A percentile compares a stretch with the other conserved stretches of the same genome.
These are phyloP conservation scores for Nakaseomyces bracarensis DNA, from an alignment of 1,139 yeast genomes.

Conservation along the genomic window DNA sequence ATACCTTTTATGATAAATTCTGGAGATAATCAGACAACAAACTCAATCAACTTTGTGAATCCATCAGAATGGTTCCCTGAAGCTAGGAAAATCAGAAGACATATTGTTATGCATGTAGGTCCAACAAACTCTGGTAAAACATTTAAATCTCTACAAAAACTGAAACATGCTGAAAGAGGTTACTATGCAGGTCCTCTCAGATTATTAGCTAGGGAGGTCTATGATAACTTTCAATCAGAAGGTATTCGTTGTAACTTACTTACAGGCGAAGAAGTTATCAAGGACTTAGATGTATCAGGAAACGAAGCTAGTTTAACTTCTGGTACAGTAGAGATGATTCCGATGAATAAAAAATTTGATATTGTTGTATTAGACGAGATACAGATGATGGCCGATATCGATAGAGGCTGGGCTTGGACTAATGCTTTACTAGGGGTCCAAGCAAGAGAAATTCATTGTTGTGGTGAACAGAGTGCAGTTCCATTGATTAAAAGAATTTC, in stretches of 20 bases:
- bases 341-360: conserved; percentile 58
- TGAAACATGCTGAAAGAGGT: conserved; percentile 67
- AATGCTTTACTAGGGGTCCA: conserved; percentile 79
- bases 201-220: conserved; percentile 82
- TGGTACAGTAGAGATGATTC: conserved; percentile 93
- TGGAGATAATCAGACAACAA: conserved; percentile 4
- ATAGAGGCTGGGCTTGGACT: conserved; percentile 93
- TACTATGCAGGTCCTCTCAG: conserved; percentile 93
- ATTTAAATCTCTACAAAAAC: conserved; percentile 62
- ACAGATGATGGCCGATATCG: conserved; percentile 79
- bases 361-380: conserved; percentile 92
- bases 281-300: conserved; percentile 61
- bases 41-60: conserved; percentile 43
- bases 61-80: conserved; percentile 87
- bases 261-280: conserved; percentile 89
- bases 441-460: conserved; percentile 79
- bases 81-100: conserved; percentile 73
- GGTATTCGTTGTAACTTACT: conserved; percentile 70
- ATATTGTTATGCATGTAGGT: conserved; percentile 84
- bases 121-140: conserved; percentile 99
- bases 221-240: conserved; percentile 62
- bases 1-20: conserved; percentile 19
- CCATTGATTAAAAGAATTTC: conserved; percentile 53
- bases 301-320: conserved; percentile 65
- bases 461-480: conserved; percentile 87